Percentiles rank a stretch among this genome's conserved stretches.
phyloP scores from a whole-genome alignment of 1,284 basidiomycete species.

The Tilletia horrida region DNA sequence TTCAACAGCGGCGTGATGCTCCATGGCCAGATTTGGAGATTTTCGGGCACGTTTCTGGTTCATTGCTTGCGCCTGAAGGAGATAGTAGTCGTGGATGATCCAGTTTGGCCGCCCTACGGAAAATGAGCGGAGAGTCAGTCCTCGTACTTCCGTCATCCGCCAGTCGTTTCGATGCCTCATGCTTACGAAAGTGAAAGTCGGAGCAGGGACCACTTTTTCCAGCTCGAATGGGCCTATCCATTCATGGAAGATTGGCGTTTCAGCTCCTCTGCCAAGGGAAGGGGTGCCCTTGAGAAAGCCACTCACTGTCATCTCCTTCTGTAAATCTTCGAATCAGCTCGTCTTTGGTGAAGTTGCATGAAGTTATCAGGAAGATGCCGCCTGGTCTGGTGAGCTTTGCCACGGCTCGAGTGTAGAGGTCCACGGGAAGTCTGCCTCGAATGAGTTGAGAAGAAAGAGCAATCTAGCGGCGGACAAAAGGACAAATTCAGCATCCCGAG shows the following conservation, averaged over 20 bases:
- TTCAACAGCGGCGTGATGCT: too few relatives aligned
- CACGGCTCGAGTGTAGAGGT: conserved; percentile 66
- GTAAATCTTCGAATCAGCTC: conserved; percentile 68
- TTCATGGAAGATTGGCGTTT: not conserved
- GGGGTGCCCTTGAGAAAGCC: not conserved
- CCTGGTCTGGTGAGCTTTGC: conserved; percentile 64
- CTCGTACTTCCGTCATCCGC: not conserved
- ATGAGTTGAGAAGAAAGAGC: conserved; percentile 68
- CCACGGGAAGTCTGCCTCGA: conserved; percentile 62
- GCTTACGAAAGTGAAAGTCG: conserved; percentile 43
- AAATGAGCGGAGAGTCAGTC: not conserved
- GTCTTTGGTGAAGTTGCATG: conserved; percentile 81
- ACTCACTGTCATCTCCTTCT: conserved; percentile 17
- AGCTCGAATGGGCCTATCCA: conserved; percentile 30
- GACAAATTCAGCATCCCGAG: not conserved
- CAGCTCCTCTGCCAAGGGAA: not conserved
- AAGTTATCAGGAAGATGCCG: conserved; percentile 75
- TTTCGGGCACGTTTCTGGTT: not conserved
- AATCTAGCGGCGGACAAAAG: conserved; percentile 57
- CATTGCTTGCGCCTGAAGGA: conserved; percentile 16
- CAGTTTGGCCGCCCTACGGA: conserved; percentile 21
- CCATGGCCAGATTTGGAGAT: too few relatives aligned
- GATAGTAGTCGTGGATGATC: conserved; percentile 19
- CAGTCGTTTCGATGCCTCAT: too few relatives aligned
- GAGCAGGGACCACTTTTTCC: conserved; percentile 41